Evolutionary conservation across 2,329 filamentous ascomycete genomes (phyloP), one percentile per base, ranked within the genome.

Genomic region (Paracamarosporium sp.): DNA sequence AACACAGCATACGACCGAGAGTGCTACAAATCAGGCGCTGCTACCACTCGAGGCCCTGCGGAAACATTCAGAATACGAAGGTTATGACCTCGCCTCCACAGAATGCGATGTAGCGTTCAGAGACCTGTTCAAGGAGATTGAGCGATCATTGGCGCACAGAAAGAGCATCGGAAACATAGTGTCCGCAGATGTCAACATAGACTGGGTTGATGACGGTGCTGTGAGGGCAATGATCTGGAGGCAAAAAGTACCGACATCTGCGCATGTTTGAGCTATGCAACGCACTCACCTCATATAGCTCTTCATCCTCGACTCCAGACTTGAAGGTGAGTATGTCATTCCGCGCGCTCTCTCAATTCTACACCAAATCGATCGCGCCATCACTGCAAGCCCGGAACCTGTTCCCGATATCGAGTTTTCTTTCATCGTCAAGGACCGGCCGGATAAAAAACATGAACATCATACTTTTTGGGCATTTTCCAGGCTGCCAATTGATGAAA

Each of bases 391-490:
- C 7, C 82, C 83, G 0, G 70, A 76, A 5, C 75, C 75, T 0
- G 62, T 84, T 2, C 83, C 84, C 4, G 76, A 86, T 67, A 83
- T 82, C 25, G 73, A 83, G 62, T 81, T 87, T 66, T 76, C 82
- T 41, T 76, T 87, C 63, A 80, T 80, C 68, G 79, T 86, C 66
- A 48, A 59, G 45, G 62, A 65, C 31, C n/a, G 63, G 11, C 50
- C 65, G 22, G 55, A 68, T 28, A 41, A 50, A 17, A 46, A 46
- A 22, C 57, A 66, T 40, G n/a, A 41, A 5, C 48, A 60, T 9
- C 57, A 60, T 20, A 53, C 63, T 12, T 31, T 63, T 40, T 67
- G 62, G 64, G 45, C 56, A 3, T 61, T 66, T 36, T 57, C 66
- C 5, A 51, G 64, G 12, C 61, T 58, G 12, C 31, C 53, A 11